phyloP scores from a whole-genome alignment of 805 yeast species.

The Ogataea nitratoaversa region DNA sequence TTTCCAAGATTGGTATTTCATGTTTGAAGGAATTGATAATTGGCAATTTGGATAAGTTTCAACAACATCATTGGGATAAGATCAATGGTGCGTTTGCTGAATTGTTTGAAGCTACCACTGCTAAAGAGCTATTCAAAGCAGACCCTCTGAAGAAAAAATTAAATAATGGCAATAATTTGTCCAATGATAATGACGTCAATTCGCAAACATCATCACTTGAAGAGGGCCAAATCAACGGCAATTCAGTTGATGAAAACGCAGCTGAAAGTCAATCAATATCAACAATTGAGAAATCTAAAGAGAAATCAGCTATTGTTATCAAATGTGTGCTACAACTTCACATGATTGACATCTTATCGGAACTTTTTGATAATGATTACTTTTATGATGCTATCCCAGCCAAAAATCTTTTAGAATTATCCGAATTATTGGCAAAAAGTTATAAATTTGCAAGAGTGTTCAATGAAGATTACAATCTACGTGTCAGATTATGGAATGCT shows the following conservation, averaged over 20 bases:
- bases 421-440: slow-evolving; percentile 58
- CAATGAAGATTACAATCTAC: slow-evolving; percentile 81
- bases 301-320: slow-evolving; percentile 75
- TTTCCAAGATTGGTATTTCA: slow-evolving; percentile 89
- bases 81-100: slow-evolving; percentile 60
- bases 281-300: slow-evolving; percentile 42
- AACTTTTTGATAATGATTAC: slow-evolving; percentile 63
- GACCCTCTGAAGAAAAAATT: slow-evolving; percentile 39
- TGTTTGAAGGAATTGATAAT: slow-evolving; percentile 77
- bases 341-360: slow-evolving; percentile 82
- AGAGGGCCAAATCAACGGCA: slow-evolving; percentile 7
- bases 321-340: slow-evolving; percentile 88
- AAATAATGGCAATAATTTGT: slow-evolving; percentile 15
- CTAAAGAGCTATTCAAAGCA: slow-evolving; percentile 70
- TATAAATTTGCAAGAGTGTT: slow-evolving; percentile 82
- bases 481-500: slow-evolving; percentile 86
- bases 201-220: slow-evolving; percentile 4
- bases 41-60: slow-evolving; percentile 68
- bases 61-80: slow-evolving; percentile 67
- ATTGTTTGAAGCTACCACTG: slow-evolving; percentile 80
- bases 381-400: slow-evolving; percentile 72
- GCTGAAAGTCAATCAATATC: slow-evolving; percentile 20
- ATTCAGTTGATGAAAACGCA: not conserved
- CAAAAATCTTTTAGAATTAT: slow-evolving; percentile 53
- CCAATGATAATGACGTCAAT: slow-evolving; percentile 32